Base-by-base conservation (phyloP, 2,329 filamentous ascomycete species). In the Shiraia sp. region DNA sequence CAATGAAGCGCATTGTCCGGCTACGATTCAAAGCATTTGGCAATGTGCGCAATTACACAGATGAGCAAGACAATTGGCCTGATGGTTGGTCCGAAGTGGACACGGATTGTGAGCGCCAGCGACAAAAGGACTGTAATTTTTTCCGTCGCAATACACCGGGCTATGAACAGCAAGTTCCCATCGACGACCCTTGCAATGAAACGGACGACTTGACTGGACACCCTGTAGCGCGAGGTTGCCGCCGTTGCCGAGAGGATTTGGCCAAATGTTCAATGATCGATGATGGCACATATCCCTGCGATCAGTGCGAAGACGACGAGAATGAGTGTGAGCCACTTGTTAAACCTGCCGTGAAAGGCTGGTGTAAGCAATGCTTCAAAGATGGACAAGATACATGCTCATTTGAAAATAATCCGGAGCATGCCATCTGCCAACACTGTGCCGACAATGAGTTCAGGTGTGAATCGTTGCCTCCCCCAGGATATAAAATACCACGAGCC, bases 141-240 rank as follows among this genome's bases (percentile, higher is more conserved):
- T 49, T 42, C 15, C 49, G 52, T 9, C 13, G 30, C 8, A 58
- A 46, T 3, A 53, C 51, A 1, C 55, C 54, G 4, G 36, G 33
- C 16, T 12, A 39, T 3, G 6, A 25, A 5, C 25, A 24, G 4
- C 63, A 64, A 33, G 12, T 16, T 0, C 47, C 51, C 1, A 49
- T 68, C 12, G 36, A 50, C 6, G 64, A 68, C 37, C 63, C 65
- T 3, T 16, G 32, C 1, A 40, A 39, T 4, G 31, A 54, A 10
- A 5, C 55, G 1, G 47, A 62, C n/a, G 65, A 67, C 25, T 36
- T 69, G 2, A 64, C 61, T 4, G 64, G 66, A 1, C 49, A 68
- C 19, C 67, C 70, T 5, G 55, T 32, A 4, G 57, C 62, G 9
- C 58, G 66, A 28, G 68, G 65, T 3, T 74, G 72, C 44, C 46